These are phyloP conservation scores for Penicillium antarcticum DNA, from an alignment of 495 filamentous ascomycete species.

Conservation along the genomic window DNA sequence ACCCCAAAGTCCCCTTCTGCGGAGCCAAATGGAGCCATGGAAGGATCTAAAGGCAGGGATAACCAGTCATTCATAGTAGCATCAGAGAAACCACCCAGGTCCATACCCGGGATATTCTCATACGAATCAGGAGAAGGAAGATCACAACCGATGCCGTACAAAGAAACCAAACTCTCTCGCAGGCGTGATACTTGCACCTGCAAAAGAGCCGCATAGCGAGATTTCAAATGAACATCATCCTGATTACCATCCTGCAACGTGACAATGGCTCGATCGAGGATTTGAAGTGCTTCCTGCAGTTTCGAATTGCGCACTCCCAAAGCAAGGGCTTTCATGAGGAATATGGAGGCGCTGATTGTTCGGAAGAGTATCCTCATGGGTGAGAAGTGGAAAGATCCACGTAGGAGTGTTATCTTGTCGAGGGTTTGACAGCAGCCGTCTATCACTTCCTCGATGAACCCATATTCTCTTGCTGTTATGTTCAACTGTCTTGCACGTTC, in stretches of 20 bases:
- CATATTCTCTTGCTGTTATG: constrained; percentile 24
- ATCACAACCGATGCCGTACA: background rate
- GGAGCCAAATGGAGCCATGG: constrained; percentile 34
- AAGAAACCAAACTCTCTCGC: constrained; percentile 13
- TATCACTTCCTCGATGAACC: constrained; percentile 39
- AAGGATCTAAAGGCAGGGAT: constrained; percentile 32
- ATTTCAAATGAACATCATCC: constrained; percentile 37
- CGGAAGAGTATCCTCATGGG: constrained; percentile 37
- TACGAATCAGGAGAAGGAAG: background rate
- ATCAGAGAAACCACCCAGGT: constrained; percentile 6
- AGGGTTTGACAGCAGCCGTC: constrained; percentile 32
- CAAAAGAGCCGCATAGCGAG: constrained; percentile 33
- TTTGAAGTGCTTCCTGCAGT: constrained; percentile 29
- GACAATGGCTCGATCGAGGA: constrained; percentile 32
- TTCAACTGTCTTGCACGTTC: constrained; percentile 8
- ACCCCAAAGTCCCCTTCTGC: constrained; percentile 3
- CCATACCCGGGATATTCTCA: background rate
- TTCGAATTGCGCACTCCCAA: constrained; percentile 32
- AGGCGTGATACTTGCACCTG: constrained; percentile 22
- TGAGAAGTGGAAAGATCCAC: constrained; percentile 22
- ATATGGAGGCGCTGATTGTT: constrained; percentile 38
- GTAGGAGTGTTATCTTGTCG: constrained; percentile 13
- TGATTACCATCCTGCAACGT: constrained; percentile 26
- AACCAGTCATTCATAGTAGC: constrained; percentile 28
- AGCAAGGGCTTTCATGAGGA: constrained; percentile 38